Percentiles rank a stretch among this genome's conserved stretches.
phyloP scores from a whole-genome alignment of 257 asterid genomes.

The Solanum appendiculatum region DNA sequence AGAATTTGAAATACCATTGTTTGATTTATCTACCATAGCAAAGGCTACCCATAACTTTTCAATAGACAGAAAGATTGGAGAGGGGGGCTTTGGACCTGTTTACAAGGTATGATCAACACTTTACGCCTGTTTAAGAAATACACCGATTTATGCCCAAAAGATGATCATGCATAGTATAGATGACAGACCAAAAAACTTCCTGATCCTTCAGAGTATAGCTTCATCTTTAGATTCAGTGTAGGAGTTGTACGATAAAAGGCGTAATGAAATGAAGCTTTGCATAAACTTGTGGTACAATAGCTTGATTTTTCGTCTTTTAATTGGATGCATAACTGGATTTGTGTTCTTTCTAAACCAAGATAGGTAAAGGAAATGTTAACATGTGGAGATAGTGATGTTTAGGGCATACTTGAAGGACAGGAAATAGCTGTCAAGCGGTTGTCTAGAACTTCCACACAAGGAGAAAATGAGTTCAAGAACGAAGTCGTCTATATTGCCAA shows the following conservation, averaged over 20 bases:
- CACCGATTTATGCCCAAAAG: neutral
- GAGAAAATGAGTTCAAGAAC: conserved; percentile 39
- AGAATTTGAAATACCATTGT: conserved; percentile 28
- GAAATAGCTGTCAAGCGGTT: conserved; percentile 42
- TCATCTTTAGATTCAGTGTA: neutral
- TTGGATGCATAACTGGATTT: no score
- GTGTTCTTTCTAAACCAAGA: neutral
- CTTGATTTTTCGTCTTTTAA: no score
- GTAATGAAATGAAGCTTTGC: neutral
- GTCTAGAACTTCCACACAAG: conserved; percentile 34
- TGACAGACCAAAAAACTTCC: neutral
- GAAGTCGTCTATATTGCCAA: conserved; percentile 27
- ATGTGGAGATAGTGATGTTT: neutral
- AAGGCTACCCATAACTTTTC: conserved; percentile 37
- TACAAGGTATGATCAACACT: conserved; percentile 32
- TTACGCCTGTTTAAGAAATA: neutral
- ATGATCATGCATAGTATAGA: neutral
- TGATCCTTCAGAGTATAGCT: neutral
- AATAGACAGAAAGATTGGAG: conserved; percentile 26
- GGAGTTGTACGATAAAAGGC: neutral
- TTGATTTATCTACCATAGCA: conserved; percentile 12
- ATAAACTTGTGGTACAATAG: neutral
- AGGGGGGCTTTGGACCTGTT: conserved; percentile 58
- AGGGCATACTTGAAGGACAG: conserved; percentile 36
- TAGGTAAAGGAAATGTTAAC: neutral